Base-by-base conservation (phyloP, 371 early-diverging fungal genomes). In the Conidiobolus incongruus region DNA sequence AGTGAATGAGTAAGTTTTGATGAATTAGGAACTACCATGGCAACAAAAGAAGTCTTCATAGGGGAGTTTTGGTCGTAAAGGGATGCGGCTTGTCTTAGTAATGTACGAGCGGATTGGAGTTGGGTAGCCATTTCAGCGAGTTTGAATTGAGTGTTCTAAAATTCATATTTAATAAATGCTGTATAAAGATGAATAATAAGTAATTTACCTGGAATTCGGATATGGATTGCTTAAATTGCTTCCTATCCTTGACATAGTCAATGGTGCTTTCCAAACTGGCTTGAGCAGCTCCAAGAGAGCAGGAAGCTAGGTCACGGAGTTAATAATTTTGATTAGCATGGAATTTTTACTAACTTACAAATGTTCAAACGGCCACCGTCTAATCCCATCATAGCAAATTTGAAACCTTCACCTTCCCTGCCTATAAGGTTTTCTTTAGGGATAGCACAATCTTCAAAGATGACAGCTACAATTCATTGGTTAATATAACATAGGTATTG, bases 281-380 rank as follows among this genome's bases (percentile, higher is more conserved):
- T 40, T 70, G 67, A 4, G 74, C 74, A 7, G 66, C 74, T n/a
- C 74, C 73, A 19, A 73, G 53, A 52, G 61, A 61, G 52, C 68
- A 66, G 4, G 69, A 65, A 5, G 71, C 58, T 58, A 37, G 20
- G 2, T 16, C n/a, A 39, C n/a, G 24, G 4, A 33, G 20, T 19
- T 8, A 29, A 33, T 8, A 21, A 7, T 12, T n/a, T n/a, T n/a
- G 15, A n/a, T 15, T 15, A 22, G 19, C 2, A 21, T 17, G n/a
- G n/a, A n/a, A n/a, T n/a, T n/a, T n/a, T n/a, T n/a, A n/a, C n/a
- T n/a, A n/a, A 29, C 47, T 40, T 52, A 54, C 58, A 63, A 49
- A 73, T 72, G 50, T 73, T 73, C 44, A 73, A 46, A 10, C 72
- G 52, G 10, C 73, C 71, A 6, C 75, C 75, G 46, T 74, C 67